Evolutionary conservation across 2,329 filamentous ascomycete genomes (phyloP), one percentile per base, ranked within the genome.

Genomic region (Ophiobolus disseminans): DNA sequence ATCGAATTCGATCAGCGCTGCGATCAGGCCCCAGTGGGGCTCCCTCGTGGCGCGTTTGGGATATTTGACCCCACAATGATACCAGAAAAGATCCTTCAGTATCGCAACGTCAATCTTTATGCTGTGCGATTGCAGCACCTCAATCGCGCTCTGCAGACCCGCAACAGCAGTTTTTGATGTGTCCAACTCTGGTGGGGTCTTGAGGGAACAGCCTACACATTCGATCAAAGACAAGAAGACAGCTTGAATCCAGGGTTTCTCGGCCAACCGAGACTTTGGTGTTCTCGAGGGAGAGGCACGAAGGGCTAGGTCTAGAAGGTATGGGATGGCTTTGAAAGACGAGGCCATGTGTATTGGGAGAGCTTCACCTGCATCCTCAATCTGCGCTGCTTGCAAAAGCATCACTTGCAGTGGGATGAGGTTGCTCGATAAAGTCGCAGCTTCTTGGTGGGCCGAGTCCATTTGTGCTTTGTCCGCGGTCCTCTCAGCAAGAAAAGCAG

Each of bases 171-270:
- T 52, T 16, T 41, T 40, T 5, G 57, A 44, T 11, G 61, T 60
- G 11, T 46, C 42, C 34, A 59, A 62, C n/a, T 60, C 51, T 5
- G 64, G 60, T 5, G 62, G 57, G 14, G 55, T 32, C n/a, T 51
- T 48, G 30, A 70, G 26, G 11, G 69, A 58, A 49, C 63, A 71
- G 31, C 62, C 63, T 37, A 60, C 57, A 51, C 71, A 75, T 39
- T 73, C 66, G 5, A 64, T 55, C 7, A 79, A 62, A 1, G 68
- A 65, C 5, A 63, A 46, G 38, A 78, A 74, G 7, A 74, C 59
- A 10, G 66, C 62, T 41, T 79, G 75, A 8, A 78, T 63, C 78
- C 78, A 80, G 3, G 76, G 71, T 30, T 62, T 65, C 50, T 79
- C 76, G 6, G 68, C 60, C 8, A 70, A 57, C 17, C 69, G 73